These are phyloP conservation scores for Globisporangium apiculatum DNA, from an alignment of 352 stramenopile genomes.

Conservation along the genomic window DNA sequence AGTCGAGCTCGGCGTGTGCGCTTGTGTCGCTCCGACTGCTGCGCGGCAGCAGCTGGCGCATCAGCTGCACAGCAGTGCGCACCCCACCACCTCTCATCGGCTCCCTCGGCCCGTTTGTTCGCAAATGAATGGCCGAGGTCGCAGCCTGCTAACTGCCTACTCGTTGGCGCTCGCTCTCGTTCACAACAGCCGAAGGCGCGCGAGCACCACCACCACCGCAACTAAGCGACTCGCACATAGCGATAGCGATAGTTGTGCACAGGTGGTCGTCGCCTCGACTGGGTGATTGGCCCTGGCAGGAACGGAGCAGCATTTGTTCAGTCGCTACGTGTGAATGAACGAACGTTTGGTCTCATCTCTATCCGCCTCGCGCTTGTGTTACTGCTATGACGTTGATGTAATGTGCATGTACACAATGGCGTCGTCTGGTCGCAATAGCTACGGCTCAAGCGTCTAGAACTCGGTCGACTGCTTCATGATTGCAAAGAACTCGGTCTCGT, in stretches of 20 bases:
- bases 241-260: too few species aligned
- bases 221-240: slow-evolving; percentile 31
- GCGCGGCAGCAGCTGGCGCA: too few species aligned
- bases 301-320: slow-evolving; percentile 4
- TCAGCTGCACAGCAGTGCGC: not conserved
- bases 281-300: slow-evolving; percentile 12
- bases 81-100: slow-evolving; percentile 22
- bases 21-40: too few species aligned
- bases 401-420: not conserved
- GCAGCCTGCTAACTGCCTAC: slow-evolving; percentile 15
- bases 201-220: slow-evolving; percentile 75
- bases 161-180: slow-evolving; percentile 10
- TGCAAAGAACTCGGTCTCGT: slow-evolving; percentile 85
- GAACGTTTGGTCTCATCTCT: not conserved
- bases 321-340: slow-evolving; percentile 4
- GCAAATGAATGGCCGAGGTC: slow-evolving; percentile 26
- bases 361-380: slow-evolving; percentile 8
- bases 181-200: slow-evolving; percentile 52
- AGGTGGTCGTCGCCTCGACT: slow-evolving; percentile 2
- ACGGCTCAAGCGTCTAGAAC: slow-evolving; percentile 25
- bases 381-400: not conserved
- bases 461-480: slow-evolving; percentile 86
- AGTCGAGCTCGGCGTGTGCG: too few species aligned
- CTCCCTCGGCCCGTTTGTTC: slow-evolving; percentile 27
- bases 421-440: not conserved